A percentile compares a stretch with the other conserved stretches of the same genome.
Evolutionary conservation across 129 eudicot genomes (phyloP).

Genomic region (Smallanthus sonchifolius): DNA sequence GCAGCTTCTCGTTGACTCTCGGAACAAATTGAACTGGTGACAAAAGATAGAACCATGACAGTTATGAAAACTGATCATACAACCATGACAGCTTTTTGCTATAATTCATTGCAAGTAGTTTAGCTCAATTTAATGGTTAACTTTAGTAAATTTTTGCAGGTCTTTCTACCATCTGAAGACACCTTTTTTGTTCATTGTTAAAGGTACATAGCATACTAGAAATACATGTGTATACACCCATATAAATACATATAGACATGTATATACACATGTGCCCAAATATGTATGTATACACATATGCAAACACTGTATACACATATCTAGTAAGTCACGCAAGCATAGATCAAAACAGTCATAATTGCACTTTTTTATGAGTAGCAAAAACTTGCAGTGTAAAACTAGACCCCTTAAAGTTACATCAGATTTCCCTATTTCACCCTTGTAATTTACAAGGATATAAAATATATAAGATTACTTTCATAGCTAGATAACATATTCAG

Average conservation of each 20-base stretch:
- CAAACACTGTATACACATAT: neutral
- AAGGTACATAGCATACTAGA: neutral
- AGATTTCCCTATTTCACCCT: neutral
- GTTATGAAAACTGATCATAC: neutral
- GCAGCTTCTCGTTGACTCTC: constrained; percentile 99
- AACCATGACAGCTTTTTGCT: neutral
- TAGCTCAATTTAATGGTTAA: neutral
- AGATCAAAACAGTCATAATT: neutral
- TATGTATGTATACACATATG: neutral
- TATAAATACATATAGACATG: neutral
- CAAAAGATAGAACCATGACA: neutral
- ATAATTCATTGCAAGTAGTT: neutral
- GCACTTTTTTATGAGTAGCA: neutral
- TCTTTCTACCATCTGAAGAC: constrained; percentile 5
- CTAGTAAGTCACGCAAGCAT: neutral
- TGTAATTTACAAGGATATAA: neutral
- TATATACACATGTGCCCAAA: neutral
- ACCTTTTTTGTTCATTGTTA: neutral
- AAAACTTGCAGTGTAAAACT: neutral
- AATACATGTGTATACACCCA: neutral
- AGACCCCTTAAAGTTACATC: neutral
- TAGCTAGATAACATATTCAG: neutral
- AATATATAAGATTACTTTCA: neutral
- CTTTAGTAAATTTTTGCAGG: neutral
- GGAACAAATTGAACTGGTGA: constrained; percentile 70